These are phyloP conservation scores for Rhizopus stolonifer DNA, from an alignment of 371 early-diverging fungal species.

Conservation along the genomic window DNA sequence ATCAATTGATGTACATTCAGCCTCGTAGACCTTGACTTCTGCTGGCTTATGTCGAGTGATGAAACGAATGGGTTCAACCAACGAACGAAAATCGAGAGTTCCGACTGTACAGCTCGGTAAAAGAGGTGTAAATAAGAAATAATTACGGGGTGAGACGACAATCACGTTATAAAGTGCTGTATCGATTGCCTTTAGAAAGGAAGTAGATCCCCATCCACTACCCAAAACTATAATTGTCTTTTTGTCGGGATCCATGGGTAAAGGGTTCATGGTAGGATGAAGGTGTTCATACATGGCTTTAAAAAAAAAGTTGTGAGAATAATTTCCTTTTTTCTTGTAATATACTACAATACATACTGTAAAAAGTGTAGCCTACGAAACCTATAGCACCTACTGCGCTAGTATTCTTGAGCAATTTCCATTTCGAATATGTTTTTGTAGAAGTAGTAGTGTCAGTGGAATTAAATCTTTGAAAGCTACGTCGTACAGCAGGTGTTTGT, in stretches of 20 bases:
- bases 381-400: conserved; percentile 15
- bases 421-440: conserved; percentile 14
- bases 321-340: not conserved
- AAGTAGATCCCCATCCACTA: conserved; percentile 85
- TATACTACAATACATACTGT: conserved; percentile 9
- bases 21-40: conserved; percentile 83
- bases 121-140: conserved; percentile 93
- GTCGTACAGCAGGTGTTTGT: conserved; percentile 23
- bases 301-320: not conserved
- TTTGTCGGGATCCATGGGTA: conserved; percentile 70
- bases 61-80: conserved; percentile 86
- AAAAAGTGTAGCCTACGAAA: conserved; percentile 22
- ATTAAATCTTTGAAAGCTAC: conserved; percentile 20
- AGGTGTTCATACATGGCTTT: conserved; percentile 55
- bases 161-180: conserved; percentile 79
- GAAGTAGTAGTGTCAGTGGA: conserved; percentile 13
- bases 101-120: conserved; percentile 87
- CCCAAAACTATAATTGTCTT: conserved; percentile 83
- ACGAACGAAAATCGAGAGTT: conserved; percentile 80
- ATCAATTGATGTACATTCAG: conserved; percentile 84
- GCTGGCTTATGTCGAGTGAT: conserved; percentile 84
- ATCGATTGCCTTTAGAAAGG: conserved; percentile 75
- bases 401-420: conserved; percentile 19
- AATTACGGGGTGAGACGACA: conserved; percentile 88
- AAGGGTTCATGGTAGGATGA: conserved; percentile 62